phyloP scores from a whole-genome alignment of 2,329 filamentous ascomycete genomes.

The Penicillium thymicola region DNA sequence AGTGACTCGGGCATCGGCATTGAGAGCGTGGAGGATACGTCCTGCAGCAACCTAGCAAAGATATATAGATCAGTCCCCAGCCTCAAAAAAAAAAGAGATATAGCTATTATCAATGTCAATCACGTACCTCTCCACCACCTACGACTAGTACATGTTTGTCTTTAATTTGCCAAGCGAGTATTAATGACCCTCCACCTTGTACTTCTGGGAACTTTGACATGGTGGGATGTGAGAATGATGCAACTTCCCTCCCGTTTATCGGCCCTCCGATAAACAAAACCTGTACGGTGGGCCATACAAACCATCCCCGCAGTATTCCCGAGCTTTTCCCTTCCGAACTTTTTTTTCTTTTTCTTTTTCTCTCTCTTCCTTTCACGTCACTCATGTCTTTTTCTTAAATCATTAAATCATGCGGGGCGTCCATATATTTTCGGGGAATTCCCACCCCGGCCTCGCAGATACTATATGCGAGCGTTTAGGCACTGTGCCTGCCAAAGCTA shows the following conservation, averaged over 20 bases:
- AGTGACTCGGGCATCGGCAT: slow-evolving; percentile 87
- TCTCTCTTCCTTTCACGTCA: slow-evolving; percentile 10
- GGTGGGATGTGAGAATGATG: slow-evolving; percentile 17
- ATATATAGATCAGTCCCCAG: slow-evolving; percentile 23
- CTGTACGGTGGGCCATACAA: slow-evolving; percentile 16
- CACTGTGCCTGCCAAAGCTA: slow-evolving; percentile 56
- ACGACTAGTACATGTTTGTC: slow-evolving; percentile 88
- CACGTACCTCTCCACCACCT: slow-evolving; percentile 81
- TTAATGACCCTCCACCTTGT: slow-evolving; percentile 86
- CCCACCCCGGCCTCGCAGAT: slow-evolving; percentile 62
- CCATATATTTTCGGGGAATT: slow-evolving; percentile 65
- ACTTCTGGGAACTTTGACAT: slow-evolving; percentile 70
- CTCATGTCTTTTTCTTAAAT: slow-evolving; percentile 17
- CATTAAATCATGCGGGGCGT: slow-evolving; percentile 59
- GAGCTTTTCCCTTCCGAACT: slow-evolving; percentile 14
- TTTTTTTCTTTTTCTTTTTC: slow-evolving; percentile 18
- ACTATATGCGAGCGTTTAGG: slow-evolving; percentile 65
- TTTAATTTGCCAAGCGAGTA: slow-evolving; percentile 92
- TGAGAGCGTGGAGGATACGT: slow-evolving; percentile 88
- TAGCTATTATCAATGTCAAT: slow-evolving; percentile 27
- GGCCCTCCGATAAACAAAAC: slow-evolving; percentile 8
- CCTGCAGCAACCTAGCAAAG: slow-evolving; percentile 79
- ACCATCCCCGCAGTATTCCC: slow-evolving; percentile 14
- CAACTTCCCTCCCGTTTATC: slow-evolving; percentile 11
- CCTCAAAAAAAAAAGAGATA: background rate